phyloP scores from a whole-genome alignment of 441 rosid genomes.

The Gossypium laxum region DNA sequence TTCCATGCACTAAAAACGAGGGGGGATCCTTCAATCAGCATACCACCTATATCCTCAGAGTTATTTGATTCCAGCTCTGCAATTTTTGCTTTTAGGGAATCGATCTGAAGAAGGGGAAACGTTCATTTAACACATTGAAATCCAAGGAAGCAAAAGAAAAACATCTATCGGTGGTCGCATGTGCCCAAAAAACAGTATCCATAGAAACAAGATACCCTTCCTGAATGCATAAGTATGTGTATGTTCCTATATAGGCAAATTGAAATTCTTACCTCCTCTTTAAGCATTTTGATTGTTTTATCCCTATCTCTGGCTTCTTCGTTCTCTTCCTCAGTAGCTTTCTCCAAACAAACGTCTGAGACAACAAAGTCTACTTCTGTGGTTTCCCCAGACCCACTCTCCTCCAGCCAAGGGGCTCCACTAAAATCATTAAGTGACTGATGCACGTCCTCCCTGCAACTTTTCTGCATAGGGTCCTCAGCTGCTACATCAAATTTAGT shows the following conservation, averaged over 20 bases:
- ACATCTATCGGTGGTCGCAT: not conserved
- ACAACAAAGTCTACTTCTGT: slow-evolving; percentile 7
- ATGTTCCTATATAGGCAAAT: not conserved
- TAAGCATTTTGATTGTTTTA: slow-evolving; percentile 34
- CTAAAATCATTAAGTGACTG: slow-evolving; percentile 22
- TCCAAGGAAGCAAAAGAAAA: not conserved
- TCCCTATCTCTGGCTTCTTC: slow-evolving; percentile 27
- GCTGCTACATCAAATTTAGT: slow-evolving; percentile 11
- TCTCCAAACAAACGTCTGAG: slow-evolving; percentile 20
- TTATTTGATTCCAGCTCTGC: slow-evolving; percentile 45
- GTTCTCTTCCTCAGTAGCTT: slow-evolving; percentile 21
- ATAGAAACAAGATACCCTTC: not conserved
- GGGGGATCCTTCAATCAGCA: slow-evolving; percentile 17
- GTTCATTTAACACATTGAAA: not conserved
- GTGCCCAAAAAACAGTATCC: not conserved
- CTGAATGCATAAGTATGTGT: not conserved
- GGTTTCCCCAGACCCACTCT: slow-evolving; percentile 24
- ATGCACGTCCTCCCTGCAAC: slow-evolving; percentile 23
- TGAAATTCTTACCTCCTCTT: slow-evolving; percentile 50
- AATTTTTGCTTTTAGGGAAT: slow-evolving; percentile 52
- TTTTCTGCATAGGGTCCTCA: slow-evolving; percentile 26
- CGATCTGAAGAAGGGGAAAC: slow-evolving; percentile 42
- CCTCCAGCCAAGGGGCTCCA: slow-evolving; percentile 20
- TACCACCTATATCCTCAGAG: slow-evolving; percentile 20
- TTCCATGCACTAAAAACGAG: not conserved